phyloP scores from a whole-genome alignment of 306 rosid species.

The Lathyrus oleraceus region DNA sequence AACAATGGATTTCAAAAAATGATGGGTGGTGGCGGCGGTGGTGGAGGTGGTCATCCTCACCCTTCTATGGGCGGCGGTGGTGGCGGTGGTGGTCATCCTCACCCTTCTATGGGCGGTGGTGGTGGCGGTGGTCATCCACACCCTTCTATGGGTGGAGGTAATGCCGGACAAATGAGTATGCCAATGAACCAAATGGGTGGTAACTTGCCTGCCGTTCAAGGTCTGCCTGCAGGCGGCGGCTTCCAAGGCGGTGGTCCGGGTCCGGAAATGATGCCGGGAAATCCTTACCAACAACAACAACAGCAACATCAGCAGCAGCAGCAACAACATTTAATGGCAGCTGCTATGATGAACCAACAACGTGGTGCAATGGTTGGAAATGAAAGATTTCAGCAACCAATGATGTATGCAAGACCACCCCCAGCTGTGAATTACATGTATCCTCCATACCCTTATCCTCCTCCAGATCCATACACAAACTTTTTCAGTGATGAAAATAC shows the following conservation, averaged over 20 bases:
- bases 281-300: constrained; percentile 56
- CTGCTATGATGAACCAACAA: constrained; percentile 77
- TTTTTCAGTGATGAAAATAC: constrained; percentile 87
- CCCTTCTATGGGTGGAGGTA: constrained; percentile 37
- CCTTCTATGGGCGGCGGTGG: constrained; percentile 40
- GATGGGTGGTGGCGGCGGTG: constrained; percentile 35
- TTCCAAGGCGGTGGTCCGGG: constrained; percentile 50
- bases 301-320: constrained; percentile 53
- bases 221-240: constrained; percentile 63
- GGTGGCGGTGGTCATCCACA: not conserved
- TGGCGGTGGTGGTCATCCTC: constrained; percentile 20
- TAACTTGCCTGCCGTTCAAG: constrained; percentile 65
- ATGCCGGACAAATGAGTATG: constrained; percentile 52
- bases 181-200: constrained; percentile 53
- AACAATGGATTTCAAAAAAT: constrained; percentile 45
- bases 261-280: constrained; percentile 54
- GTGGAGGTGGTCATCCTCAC: constrained; percentile 10
- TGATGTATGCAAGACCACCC: constrained; percentile 78
- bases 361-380: constrained; percentile 47
- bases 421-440: constrained; percentile 58
- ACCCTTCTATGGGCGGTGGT: constrained; percentile 45
- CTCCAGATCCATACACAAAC: constrained; percentile 59
- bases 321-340: constrained; percentile 63
- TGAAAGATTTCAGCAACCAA: constrained; percentile 68
- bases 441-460: constrained; percentile 53